Evolutionary conservation across 805 yeast species (phyloP).

Genomic region (Candida jianshihensis): DNA sequence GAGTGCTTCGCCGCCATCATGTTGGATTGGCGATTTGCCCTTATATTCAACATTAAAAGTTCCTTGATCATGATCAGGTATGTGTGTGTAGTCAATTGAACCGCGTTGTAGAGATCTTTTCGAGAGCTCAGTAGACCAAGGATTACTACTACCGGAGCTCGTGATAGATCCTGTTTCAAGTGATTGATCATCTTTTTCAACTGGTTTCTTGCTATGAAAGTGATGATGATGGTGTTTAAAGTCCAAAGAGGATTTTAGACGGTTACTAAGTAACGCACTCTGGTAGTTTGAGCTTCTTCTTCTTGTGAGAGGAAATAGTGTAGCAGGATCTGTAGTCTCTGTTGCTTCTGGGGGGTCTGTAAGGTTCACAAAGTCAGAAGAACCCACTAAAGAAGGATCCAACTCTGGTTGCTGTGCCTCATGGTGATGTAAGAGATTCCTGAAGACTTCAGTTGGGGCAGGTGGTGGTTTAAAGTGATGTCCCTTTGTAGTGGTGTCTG

Average conservation of each 20-base stretch:
- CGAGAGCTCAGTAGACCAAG: slow-evolving; percentile 8
- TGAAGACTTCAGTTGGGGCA: too few relatives aligned
- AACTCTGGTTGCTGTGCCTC: background rate
- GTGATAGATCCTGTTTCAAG: slow-evolving; percentile 1
- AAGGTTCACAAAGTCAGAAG: slow-evolving; percentile 7
- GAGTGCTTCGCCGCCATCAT: too few relatives aligned
- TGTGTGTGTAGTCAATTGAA: slow-evolving; percentile 5
- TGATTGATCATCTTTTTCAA: too few relatives aligned
- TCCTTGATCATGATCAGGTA: slow-evolving; percentile 3
- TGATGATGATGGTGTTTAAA: background rate
- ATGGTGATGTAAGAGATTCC: background rate
- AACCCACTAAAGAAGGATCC: background rate
- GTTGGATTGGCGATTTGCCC: too few relatives aligned
- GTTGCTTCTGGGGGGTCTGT: slow-evolving; percentile 11
- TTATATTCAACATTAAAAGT: slow-evolving; percentile 1
- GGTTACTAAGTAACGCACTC: slow-evolving; percentile 1
- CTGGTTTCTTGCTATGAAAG: too few relatives aligned
- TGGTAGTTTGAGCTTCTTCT: slow-evolving; percentile 4
- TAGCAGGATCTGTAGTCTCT: slow-evolving; percentile 10
- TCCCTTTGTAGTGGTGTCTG: too few relatives aligned
- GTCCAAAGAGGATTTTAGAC: background rate
- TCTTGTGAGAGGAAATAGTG: slow-evolving; percentile 3
- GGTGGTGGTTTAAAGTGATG: background rate
- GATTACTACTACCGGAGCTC: slow-evolving; percentile 1
- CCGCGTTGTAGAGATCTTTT: slow-evolving; percentile 9